Evolutionary conservation across 2,329 filamentous ascomycete species (phyloP).

Genomic region (Fusarium fracticaudum): DNA sequence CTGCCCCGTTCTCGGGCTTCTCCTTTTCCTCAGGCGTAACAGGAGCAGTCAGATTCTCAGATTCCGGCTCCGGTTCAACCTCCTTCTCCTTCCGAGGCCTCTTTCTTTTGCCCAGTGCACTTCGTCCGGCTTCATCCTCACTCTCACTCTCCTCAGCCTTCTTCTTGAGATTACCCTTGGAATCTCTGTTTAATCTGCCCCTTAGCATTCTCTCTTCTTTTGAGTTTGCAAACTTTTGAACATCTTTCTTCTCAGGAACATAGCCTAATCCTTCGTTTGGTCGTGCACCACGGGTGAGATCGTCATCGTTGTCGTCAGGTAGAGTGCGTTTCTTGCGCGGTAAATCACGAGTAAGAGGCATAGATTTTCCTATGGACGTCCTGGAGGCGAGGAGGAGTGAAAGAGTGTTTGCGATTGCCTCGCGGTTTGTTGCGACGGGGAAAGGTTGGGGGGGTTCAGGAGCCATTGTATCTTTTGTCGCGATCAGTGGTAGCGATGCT

Average conservation of each 20-base stretch:
- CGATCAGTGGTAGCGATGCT: not conserved
- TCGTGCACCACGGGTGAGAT: slow-evolving; percentile 34
- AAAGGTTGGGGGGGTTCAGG: slow-evolving; percentile 41
- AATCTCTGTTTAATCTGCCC: slow-evolving; percentile 44
- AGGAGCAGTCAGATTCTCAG: not conserved
- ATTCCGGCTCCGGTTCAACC: not conserved
- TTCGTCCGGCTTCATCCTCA: slow-evolving; percentile 50
- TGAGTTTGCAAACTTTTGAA: slow-evolving; percentile 36
- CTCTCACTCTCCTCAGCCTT: slow-evolving; percentile 46
- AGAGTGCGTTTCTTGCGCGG: slow-evolving; percentile 3
- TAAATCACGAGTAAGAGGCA: slow-evolving; percentile 39
- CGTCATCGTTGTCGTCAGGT: slow-evolving; percentile 40
- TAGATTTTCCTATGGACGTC: slow-evolving; percentile 46
- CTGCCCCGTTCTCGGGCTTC: not conserved
- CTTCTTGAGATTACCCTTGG: slow-evolving; percentile 14
- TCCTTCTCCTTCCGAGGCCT: slow-evolving; percentile 38
- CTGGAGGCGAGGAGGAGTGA: slow-evolving; percentile 51
- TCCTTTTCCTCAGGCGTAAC: not conserved
- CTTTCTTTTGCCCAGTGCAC: slow-evolving; percentile 52
- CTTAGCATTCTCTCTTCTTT: slow-evolving; percentile 46
- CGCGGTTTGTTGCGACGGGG: slow-evolving; percentile 51
- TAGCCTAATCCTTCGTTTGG: slow-evolving; percentile 56
- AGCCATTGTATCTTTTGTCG: slow-evolving; percentile 25
- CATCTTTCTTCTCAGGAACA: slow-evolving; percentile 40
- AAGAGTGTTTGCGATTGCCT: slow-evolving; percentile 54